Conservation (phyloP, 2,329 filamentous ascomycete species). For the Orbilia blumenaviensis region DNA sequence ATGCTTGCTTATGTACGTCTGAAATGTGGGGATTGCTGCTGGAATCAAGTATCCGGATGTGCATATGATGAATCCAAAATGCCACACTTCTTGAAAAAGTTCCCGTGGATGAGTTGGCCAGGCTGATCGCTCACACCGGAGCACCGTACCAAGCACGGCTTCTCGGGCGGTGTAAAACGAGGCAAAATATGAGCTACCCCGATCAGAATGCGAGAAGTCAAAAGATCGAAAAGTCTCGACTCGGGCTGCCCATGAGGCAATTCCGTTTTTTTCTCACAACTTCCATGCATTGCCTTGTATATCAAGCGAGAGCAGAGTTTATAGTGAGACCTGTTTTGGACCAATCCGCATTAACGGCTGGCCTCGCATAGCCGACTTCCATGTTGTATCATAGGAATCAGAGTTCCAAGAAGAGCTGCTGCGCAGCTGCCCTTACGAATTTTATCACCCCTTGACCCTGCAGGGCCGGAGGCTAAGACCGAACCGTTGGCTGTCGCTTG, state of each 20-base stretch:
- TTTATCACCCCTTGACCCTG: conserved; percentile 34
- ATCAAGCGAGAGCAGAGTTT: conserved; percentile 46
- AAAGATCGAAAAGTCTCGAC: not conserved
- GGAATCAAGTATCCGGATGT: not conserved
- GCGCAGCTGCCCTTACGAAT: conserved; percentile 11
- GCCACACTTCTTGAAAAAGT: not conserved
- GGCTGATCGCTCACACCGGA: conserved; percentile 23
- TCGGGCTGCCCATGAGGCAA: conserved; percentile 20
- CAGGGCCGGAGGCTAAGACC: conserved; percentile 34
- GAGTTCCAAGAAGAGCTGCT: not conserved
- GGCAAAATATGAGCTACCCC: conserved; percentile 20
- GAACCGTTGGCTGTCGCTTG: conserved; percentile 37
- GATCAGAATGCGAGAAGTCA: conserved; percentile 9
- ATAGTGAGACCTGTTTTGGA: conserved; percentile 38
- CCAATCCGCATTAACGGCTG: conserved; percentile 49
- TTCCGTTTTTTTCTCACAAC: conserved; percentile 43
- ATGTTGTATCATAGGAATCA: conserved; percentile 22
- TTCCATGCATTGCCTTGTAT: conserved; percentile 33
- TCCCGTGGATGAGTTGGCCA: not conserved
- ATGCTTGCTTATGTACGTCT: not conserved
- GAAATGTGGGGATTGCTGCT: not conserved
- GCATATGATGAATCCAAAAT: conserved; percentile 1
- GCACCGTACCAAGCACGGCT: conserved; percentile 25
- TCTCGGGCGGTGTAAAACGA: conserved; percentile 26
- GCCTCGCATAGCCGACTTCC: conserved; percentile 31